These are phyloP conservation scores for Chalciporus sp. DNA, from an alignment of 1,284 basidiomycete genomes.

Conservation along the genomic window DNA sequence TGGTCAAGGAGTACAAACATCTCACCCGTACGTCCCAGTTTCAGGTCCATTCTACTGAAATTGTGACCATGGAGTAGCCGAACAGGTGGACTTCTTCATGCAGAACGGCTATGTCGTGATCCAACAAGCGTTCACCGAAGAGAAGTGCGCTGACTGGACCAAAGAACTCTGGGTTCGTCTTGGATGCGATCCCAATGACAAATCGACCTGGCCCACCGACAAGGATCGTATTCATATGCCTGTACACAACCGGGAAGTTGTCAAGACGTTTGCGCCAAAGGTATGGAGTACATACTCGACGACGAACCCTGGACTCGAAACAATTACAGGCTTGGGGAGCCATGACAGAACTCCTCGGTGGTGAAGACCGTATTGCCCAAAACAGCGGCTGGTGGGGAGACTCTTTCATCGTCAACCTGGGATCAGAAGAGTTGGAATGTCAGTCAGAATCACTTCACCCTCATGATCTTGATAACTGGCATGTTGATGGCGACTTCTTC, in stretches of 20 bases:
- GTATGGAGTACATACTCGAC: slow-evolving; percentile 24
- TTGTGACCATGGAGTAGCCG: slow-evolving; percentile 28
- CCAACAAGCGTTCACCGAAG: slow-evolving; percentile 53
- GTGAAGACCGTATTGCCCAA: slow-evolving; percentile 4
- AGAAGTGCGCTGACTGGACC: slow-evolving; percentile 49
- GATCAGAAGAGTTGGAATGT: slow-evolving; percentile 3
- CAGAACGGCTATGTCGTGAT: slow-evolving; percentile 58
- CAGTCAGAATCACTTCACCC: slow-evolving; percentile 4
- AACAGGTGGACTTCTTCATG: slow-evolving; percentile 57
- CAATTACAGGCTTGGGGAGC: slow-evolving; percentile 1
- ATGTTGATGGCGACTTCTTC: slow-evolving; percentile 6
- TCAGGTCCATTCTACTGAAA: neutral
- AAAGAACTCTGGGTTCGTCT: slow-evolving; percentile 55
- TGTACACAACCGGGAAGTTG: slow-evolving; percentile 40
- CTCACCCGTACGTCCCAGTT: neutral
- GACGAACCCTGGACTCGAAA: neutral
- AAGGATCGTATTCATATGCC: slow-evolving; percentile 62
- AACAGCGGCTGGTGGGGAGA: slow-evolving; percentile 1
- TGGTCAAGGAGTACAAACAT: neutral
- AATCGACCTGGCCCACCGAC: slow-evolving; percentile 47
- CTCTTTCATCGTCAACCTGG: slow-evolving; percentile 12
- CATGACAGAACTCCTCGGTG: slow-evolving; percentile 7
- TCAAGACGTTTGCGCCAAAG: slow-evolving; percentile 56
- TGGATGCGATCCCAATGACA: slow-evolving; percentile 53
- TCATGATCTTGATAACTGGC: slow-evolving; percentile 10